phyloP scores from a whole-genome alignment of 257 asterid genomes.

The Solanum medicagineum region DNA sequence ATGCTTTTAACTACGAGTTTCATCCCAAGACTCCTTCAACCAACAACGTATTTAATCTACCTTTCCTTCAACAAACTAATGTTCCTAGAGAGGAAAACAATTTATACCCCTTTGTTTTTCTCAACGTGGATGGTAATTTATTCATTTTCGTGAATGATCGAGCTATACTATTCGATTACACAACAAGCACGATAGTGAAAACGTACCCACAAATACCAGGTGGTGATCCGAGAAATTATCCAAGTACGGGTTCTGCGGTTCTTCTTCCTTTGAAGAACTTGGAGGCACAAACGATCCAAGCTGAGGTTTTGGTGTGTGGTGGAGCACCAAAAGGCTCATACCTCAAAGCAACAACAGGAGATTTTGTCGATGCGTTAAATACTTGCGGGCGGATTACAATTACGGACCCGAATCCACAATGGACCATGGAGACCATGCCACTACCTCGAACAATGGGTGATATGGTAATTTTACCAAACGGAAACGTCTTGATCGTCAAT shows the following conservation, averaged over 20 bases:
- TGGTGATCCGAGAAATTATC: conserved; percentile 44
- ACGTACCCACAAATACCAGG: conserved; percentile 30
- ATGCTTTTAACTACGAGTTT: neutral
- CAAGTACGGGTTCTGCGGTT: conserved; percentile 53
- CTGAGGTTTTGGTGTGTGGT: conserved; percentile 24
- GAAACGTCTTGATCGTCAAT: conserved; percentile 20
- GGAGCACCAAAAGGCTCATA: conserved; percentile 22
- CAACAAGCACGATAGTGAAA: conserved; percentile 7
- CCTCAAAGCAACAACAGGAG: neutral
- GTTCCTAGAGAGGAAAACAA: neutral
- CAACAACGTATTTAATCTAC: neutral
- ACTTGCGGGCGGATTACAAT: conserved; percentile 29
- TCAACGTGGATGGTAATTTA: conserved; percentile 36
- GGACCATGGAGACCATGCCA: conserved; percentile 49
- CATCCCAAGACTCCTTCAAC: neutral
- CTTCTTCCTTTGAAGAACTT: conserved; percentile 32
- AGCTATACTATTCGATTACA: conserved; percentile 26
- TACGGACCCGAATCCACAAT: conserved; percentile 25
- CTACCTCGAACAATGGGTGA: conserved; percentile 36
- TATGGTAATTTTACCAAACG: conserved; percentile 32
- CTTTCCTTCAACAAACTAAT: neutral
- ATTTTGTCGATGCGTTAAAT: conserved; percentile 14
- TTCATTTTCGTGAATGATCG: conserved; percentile 42
- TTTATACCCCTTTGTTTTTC: conserved; percentile 29
- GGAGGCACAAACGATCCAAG: neutral